Evolutionary conservation across 768 basidiomycete species (phyloP).

Genomic region (Hydnomerulius pinastri): DNA sequence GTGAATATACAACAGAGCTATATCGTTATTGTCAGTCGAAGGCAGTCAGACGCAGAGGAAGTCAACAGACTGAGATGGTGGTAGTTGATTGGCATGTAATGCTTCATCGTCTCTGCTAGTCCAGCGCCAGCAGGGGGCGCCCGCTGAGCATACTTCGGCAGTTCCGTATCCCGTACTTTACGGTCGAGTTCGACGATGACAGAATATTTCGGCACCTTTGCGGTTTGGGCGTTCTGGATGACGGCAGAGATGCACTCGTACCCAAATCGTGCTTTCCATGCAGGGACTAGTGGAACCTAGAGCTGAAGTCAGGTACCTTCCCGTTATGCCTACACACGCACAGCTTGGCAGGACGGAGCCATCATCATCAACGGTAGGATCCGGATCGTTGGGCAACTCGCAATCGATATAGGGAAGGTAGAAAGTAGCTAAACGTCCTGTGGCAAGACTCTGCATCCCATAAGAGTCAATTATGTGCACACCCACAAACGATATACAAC

Average conservation of each 20-base stretch:
- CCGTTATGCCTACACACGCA: conserved; percentile 34
- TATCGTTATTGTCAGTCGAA: neutral
- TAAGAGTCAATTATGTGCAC: neutral
- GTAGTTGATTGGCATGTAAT: conserved; percentile 77
- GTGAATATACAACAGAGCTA: conserved; percentile 74
- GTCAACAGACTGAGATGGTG: conserved; percentile 59
- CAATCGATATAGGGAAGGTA: conserved; percentile 74
- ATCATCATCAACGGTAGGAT: conserved; percentile 58
- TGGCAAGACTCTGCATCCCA: conserved; percentile 67
- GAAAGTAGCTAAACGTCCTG: conserved; percentile 68
- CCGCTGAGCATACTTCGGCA: conserved; percentile 63
- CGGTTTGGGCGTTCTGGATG: conserved; percentile 67
- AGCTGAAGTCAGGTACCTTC: neutral
- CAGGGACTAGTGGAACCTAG: conserved; percentile 47
- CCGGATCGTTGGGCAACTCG: conserved; percentile 62
- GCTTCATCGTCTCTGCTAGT: conserved; percentile 65
- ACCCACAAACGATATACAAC: conserved; percentile 12
- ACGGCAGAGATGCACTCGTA: conserved; percentile 67
- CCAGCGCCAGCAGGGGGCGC: conserved; percentile 49
- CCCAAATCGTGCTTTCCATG: conserved; percentile 72
- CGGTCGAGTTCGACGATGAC: conserved; percentile 65
- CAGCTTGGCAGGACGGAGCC: conserved; percentile 60
- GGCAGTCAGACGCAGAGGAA: neutral
- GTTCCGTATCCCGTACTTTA: conserved; percentile 65
- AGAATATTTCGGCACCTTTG: conserved; percentile 61